These are phyloP conservation scores for Centaurea solstitialis DNA, from an alignment of 129 eudicot genomes.

Conservation along the genomic window DNA sequence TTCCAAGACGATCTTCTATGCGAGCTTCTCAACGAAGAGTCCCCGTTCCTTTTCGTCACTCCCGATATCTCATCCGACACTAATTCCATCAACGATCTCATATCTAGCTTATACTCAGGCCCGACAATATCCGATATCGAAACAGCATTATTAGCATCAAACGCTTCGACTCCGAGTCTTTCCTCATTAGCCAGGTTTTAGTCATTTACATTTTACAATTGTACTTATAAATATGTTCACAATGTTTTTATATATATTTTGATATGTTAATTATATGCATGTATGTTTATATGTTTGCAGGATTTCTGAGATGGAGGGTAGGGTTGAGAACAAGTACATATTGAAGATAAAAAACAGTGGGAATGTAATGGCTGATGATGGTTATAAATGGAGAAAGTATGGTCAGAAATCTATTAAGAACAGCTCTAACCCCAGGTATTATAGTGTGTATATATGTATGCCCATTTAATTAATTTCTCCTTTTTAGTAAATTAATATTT, in stretches of 20 bases:
- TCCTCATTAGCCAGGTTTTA: constrained; percentile 45
- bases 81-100: constrained; percentile 20
- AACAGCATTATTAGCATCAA: constrained; percentile 39
- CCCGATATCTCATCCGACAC: constrained; percentile 15
- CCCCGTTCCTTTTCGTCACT: constrained; percentile 36
- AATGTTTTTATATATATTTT: not conserved
- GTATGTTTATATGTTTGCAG: constrained; percentile 27
- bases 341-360: constrained; percentile 60
- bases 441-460: not conserved
- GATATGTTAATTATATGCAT: not conserved
- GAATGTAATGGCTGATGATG: constrained; percentile 76
- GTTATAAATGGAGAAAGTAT: constrained; percentile 93
- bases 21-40: constrained; percentile 46
- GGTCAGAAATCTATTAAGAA: constrained; percentile 94
- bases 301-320: constrained; percentile 46
- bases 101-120: constrained; percentile 42
- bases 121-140: constrained; percentile 55
- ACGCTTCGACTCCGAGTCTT: constrained; percentile 22
- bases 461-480: not conserved
- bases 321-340: constrained; percentile 58
- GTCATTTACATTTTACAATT: not conserved
- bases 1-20: constrained; percentile 55
- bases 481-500: not conserved
- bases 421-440: constrained; percentile 81
- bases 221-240: not conserved